Evolutionary conservation across 352 stramenopile species (phyloP).

Genomic region (Globisporangium polare): DNA sequence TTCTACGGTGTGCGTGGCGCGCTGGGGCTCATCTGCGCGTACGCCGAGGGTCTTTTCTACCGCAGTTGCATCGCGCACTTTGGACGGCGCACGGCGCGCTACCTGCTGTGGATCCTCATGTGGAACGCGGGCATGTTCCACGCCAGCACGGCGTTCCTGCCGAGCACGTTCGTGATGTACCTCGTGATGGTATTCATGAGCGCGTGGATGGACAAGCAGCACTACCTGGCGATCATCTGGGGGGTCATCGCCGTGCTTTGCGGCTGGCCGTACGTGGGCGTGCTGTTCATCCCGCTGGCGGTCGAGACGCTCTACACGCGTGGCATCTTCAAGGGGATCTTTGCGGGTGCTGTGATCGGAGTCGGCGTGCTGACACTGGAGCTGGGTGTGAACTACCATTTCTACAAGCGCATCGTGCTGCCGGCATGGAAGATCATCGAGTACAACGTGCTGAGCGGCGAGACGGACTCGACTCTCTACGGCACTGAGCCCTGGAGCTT

Average conservation of each 20-base stretch:
- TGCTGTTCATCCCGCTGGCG: conserved; percentile 94
- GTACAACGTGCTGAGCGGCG: conserved; percentile 92
- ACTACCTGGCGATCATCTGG: conserved; percentile 74
- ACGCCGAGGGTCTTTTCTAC: conserved; percentile 88
- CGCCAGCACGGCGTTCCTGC: conserved; percentile 89
- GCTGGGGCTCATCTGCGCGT: conserved; percentile 71
- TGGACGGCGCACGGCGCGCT: conserved; percentile 53
- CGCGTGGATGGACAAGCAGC: conserved; percentile 76
- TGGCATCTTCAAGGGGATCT: conserved; percentile 46
- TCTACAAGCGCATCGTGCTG: conserved; percentile 65
- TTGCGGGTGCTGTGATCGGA: conserved; percentile 59
- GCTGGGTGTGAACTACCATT: conserved; percentile 78
- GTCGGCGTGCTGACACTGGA: conserved; percentile 73
- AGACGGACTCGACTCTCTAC: conserved; percentile 97
- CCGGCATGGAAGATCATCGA: conserved; percentile 93
- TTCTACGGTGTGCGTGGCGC: conserved; percentile 89
- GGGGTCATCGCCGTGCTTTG: conserved; percentile 91
- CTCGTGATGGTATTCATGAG: conserved; percentile 74
- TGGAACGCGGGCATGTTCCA: conserved; percentile 92
- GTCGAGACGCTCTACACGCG: conserved; percentile 68
- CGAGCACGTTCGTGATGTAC: conserved; percentile 90
- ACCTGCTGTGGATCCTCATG: conserved; percentile 75
- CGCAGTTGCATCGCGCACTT: conserved; percentile 56
- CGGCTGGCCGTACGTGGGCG: conserved; percentile 97
- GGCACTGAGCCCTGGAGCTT: conserved; percentile 93